phyloP scores from a whole-genome alignment of 371 early-diverging fungal species.

The Mortierella polycephala region DNA sequence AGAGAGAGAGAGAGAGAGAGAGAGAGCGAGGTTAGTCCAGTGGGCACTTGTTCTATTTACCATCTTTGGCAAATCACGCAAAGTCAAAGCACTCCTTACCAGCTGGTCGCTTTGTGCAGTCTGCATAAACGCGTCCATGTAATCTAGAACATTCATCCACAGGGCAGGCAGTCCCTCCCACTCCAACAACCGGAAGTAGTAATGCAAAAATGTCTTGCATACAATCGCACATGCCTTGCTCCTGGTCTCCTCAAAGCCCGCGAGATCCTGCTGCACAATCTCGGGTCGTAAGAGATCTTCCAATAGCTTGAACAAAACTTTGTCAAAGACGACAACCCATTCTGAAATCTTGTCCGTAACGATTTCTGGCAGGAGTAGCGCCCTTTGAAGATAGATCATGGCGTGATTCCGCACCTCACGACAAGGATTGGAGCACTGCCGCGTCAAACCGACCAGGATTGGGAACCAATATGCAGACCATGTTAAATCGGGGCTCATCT shows the following conservation, averaged over 20 bases:
- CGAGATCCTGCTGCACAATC: slow-evolving; percentile 62
- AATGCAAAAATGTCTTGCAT: slow-evolving; percentile 75
- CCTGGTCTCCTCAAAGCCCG: slow-evolving; percentile 64
- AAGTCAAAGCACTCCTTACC: slow-evolving; percentile 49
- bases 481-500: slow-evolving; percentile 58
- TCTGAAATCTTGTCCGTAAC: slow-evolving; percentile 54
- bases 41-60: no score
- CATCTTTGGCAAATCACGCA: background rate
- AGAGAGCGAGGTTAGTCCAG: background rate
- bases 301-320: slow-evolving; percentile 75
- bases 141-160: slow-evolving; percentile 65
- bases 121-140: slow-evolving; percentile 54
- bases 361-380: slow-evolving; percentile 53
- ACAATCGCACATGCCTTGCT: slow-evolving; percentile 68
- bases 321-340: slow-evolving; percentile 73
- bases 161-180: slow-evolving; percentile 64
- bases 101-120: slow-evolving; percentile 59
- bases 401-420: slow-evolving; percentile 74
- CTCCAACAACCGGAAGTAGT: slow-evolving; percentile 59
- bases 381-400: slow-evolving; percentile 68
- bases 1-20: background rate
- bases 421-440: slow-evolving; percentile 74
- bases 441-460: slow-evolving; percentile 70
- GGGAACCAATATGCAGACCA: slow-evolving; percentile 81
- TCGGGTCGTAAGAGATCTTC: slow-evolving; percentile 71